Evolutionary conservation across 1,284 basidiomycete species (phyloP), one percentile per base, ranked within the genome.

Genomic region (Puccinia polysora): DNA sequence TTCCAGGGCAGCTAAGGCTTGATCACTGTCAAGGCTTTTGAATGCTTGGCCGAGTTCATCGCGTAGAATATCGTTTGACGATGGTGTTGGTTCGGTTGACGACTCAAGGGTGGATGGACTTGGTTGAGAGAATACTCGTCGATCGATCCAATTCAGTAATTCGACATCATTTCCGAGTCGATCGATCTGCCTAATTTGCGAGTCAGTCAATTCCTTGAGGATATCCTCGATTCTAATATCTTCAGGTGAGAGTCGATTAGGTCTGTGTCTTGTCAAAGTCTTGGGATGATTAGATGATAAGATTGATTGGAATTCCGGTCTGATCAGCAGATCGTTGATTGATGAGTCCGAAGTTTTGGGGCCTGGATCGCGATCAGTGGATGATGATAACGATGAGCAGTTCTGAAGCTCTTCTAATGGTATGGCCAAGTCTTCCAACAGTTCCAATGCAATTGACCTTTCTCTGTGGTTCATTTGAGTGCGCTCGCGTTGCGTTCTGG

Each of bases 401-500:
- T n/a, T n/a, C n/a, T n/a, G n/a, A n/a, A n/a, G 55, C 49, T 69
- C 43, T 18, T 59, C 43, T 12, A 47, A 10, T 56, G 65, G 65
- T 34, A 69, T 69, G 12, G 65, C 25, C 36, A 69, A 55, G n/a
- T 69, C 65, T 59, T 69, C 30, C 3, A 69, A 30, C 36, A 69
- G 40, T 25, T 69, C 65, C 10, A 59, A 50, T 2, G 55, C 55
- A 15, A 69, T 69, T 20, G 25, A 23, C 15, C 53, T 56, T 69
- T 69, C 65, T 14, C 40, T 32, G 23, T 69, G 55, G 30, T 15
- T 69, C 65, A 69, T 59, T 30, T 69, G 52, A 20, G 25, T 47
- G 8, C 65, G 18, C 18, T 69, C 65, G 23, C 30, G 34, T 50
- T 59, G 65, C 12, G 53, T 69, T n/a, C 65, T 52, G 18, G 36